These are phyloP conservation scores for Anisogramma anomala DNA, from an alignment of 2,329 filamentous ascomycete species.

Conservation along the genomic window DNA sequence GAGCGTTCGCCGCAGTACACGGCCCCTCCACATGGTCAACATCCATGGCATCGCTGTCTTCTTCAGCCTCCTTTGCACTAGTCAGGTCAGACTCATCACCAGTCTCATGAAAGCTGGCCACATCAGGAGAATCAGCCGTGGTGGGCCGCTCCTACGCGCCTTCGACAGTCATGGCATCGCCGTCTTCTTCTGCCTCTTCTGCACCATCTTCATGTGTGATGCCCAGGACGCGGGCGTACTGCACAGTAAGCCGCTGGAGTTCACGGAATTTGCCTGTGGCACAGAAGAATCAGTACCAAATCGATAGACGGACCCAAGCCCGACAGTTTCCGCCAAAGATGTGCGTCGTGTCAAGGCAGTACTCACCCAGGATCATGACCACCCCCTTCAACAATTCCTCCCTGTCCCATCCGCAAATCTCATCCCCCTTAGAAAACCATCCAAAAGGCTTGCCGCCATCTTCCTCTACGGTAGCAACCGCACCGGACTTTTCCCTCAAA, in stretches of 20 bases:
- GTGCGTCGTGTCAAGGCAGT: no score
- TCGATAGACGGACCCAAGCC: neutral
- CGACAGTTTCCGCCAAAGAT: no score
- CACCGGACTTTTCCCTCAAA: conserved; percentile 40
- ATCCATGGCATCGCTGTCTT: no score
- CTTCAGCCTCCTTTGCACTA: no score
- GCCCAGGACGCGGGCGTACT: conserved; percentile 77
- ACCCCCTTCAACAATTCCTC: conserved; percentile 82
- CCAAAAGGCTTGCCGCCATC: conserved; percentile 34
- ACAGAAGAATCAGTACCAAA: conserved; percentile 22
- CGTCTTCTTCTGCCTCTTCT: conserved; percentile 23
- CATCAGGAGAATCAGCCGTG: neutral
- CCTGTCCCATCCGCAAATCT: conserved; percentile 83
- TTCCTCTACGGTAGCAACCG: conserved; percentile 23
- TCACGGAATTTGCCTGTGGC: conserved; percentile 80
- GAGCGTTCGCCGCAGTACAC: no score
- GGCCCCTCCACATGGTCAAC: no score
- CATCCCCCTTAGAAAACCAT: conserved; percentile 56
- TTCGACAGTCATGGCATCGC: conserved; percentile 33
- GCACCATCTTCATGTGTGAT: conserved; percentile 39
- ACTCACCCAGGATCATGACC: conserved; percentile 82
- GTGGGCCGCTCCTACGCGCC: conserved; percentile 14
- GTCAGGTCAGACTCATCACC: no score
- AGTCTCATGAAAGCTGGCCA: no score
- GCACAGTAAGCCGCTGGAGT: conserved; percentile 84